Evolutionary conservation across 1,139 yeast species (phyloP).

Genomic region (Geotrichum carabidarum): DNA sequence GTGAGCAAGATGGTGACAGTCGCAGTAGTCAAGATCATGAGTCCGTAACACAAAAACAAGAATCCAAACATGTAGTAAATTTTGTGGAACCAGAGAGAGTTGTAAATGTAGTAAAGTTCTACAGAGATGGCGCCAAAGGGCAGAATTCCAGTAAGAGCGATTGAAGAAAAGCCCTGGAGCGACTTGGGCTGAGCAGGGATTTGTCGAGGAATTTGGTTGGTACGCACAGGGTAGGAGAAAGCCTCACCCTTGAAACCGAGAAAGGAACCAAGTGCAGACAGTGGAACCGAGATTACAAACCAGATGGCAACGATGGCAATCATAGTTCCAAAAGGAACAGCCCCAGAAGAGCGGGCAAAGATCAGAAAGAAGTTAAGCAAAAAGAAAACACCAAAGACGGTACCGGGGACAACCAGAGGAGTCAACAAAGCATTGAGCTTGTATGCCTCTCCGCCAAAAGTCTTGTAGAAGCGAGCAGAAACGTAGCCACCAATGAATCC

Average conservation of each 20-base stretch:
- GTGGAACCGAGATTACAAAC: conserved; percentile 81
- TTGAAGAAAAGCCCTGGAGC: conserved; percentile 59
- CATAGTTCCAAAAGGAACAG: conserved; percentile 90
- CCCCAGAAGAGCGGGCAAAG: conserved; percentile 80
- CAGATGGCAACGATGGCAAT: conserved; percentile 74
- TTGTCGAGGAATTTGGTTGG: conserved; percentile 89
- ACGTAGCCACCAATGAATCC: conserved; percentile 80
- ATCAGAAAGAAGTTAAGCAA: conserved; percentile 78
- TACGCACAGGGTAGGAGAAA: conserved; percentile 69
- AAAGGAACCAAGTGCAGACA: conserved; percentile 74
- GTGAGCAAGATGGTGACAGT: conserved; percentile 75
- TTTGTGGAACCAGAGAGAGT: conserved; percentile 91
- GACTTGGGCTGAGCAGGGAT: conserved; percentile 90
- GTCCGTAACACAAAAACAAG: conserved; percentile 75
- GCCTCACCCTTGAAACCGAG: conserved; percentile 64
- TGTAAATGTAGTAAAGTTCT: conserved; percentile 81
- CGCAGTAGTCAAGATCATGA: conserved; percentile 78
- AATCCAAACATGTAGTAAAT: conserved; percentile 97
- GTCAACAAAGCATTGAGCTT: conserved; percentile 76
- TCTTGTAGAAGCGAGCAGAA: conserved; percentile 80
- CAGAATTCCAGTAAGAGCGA: conserved; percentile 79
- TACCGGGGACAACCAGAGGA: conserved; percentile 79
- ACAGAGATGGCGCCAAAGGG: conserved; percentile 95
- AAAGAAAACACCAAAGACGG: conserved; percentile 57
- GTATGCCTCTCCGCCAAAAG: conserved; percentile 91